phyloP scores from a whole-genome alignment of 2,329 filamentous ascomycete genomes.

The Xylariales sp. region DNA sequence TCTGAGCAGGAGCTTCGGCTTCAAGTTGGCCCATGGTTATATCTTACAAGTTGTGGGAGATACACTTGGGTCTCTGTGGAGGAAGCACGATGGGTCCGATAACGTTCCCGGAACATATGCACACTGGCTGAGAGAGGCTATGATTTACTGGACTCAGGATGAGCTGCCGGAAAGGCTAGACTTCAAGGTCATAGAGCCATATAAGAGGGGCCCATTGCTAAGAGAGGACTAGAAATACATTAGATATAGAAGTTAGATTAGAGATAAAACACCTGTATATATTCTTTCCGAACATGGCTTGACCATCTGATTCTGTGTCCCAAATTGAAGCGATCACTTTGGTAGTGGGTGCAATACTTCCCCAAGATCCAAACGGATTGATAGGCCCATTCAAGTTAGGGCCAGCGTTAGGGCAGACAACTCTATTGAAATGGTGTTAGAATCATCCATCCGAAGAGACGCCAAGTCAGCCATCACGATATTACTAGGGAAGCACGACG shows the following conservation, averaged over 20 bases:
- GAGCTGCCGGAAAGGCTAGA: conserved; percentile 52
- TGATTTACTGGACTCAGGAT: conserved; percentile 59
- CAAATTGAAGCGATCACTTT: neutral
- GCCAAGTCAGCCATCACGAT: no score
- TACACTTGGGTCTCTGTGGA: conserved; percentile 66
- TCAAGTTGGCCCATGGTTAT: conserved; percentile 67
- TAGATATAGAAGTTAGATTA: conserved; percentile 22
- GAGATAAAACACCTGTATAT: conserved; percentile 21
- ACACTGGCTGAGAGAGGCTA: conserved; percentile 64
- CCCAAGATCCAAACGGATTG: neutral
- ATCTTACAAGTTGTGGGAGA: conserved; percentile 61
- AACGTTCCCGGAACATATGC: conserved; percentile 63
- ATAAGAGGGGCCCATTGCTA: conserved; percentile 55
- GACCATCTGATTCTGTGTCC: neutral
- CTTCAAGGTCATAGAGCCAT: conserved; percentile 52
- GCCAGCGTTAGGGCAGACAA: no score
- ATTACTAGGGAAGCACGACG: no score
- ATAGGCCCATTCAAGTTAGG: no score
- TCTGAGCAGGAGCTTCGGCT: conserved; percentile 62
- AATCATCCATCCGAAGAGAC: no score
- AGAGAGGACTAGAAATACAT: conserved; percentile 37
- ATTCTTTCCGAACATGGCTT: conserved; percentile 1
- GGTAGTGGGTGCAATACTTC: neutral
- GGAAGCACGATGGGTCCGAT: conserved; percentile 61
- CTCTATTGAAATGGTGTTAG: no score